A percentile compares a stretch with the other conserved stretches of the same genome.
phyloP scores from a whole-genome alignment of 1,284 basidiomycete species.

The Gastroboletus turbinatus region DNA sequence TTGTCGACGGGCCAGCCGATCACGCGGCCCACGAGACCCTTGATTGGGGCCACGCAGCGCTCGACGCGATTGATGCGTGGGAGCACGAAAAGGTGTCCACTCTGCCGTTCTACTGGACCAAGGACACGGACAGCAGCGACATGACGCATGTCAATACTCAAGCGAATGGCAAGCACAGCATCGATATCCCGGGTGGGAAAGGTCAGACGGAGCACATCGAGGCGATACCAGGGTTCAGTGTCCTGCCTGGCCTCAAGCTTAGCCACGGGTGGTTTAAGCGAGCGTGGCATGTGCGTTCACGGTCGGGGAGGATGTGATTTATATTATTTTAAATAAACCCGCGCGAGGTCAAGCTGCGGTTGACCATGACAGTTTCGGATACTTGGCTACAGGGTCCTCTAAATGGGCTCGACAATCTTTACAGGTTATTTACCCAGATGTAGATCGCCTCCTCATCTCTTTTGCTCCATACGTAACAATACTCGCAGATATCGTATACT shows the following conservation, averaged over 20 bases:
- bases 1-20: conserved; percentile 71
- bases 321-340: neutral
- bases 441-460: conserved; percentile 1
- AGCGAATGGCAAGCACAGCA: neutral
- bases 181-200: conserved; percentile 1
- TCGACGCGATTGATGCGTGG: conserved; percentile 71
- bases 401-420: neutral
- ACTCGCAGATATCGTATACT: neutral
- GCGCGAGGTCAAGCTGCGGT: neutral
- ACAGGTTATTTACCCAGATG: conserved; percentile 5
- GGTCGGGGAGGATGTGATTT: conserved; percentile 23
- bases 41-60: conserved; percentile 77
- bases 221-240: conserved; percentile 23
- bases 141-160: conserved; percentile 24
- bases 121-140: conserved; percentile 34
- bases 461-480: neutral
- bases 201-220: conserved; percentile 23
- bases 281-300: conserved; percentile 32
- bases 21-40: conserved; percentile 53
- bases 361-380: neutral
- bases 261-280: conserved; percentile 32
- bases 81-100: conserved; percentile 33
- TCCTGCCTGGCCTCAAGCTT: conserved; percentile 28
- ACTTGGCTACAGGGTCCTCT: neutral
- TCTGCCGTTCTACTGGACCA: conserved; percentile 43